Percentiles rank a stretch among this genome's conserved stretches.
These are phyloP conservation scores for Neospermospora avenae DNA, from an alignment of 2,329 filamentous ascomycete species.

Conservation along the genomic window DNA sequence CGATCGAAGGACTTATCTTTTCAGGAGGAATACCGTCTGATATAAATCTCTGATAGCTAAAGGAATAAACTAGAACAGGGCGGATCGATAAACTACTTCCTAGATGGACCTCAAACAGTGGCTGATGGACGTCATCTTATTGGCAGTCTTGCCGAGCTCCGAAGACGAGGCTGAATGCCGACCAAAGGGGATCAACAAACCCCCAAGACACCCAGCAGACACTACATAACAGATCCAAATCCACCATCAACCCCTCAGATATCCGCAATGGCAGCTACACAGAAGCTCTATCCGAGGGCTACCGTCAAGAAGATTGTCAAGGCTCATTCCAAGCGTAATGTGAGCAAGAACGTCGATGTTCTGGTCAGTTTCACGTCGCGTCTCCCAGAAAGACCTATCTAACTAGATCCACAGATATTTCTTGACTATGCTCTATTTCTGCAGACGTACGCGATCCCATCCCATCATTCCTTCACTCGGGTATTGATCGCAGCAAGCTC, in stretches of 20 bases:
- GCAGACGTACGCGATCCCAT: conserved; percentile 47
- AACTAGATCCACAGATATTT: conserved; percentile 61
- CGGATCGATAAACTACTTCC: no score
- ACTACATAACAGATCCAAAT: neutral
- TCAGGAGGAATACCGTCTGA: no score
- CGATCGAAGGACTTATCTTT: no score
- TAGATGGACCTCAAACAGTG: no score
- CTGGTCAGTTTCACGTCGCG: conserved; percentile 52
- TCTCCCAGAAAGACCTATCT: conserved; percentile 13
- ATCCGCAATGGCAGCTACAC: conserved; percentile 41
- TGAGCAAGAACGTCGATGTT: conserved; percentile 85
- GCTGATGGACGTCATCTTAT: neutral
- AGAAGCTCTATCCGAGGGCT: conserved; percentile 77
- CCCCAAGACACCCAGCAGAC: neutral
- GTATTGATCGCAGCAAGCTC: neutral
- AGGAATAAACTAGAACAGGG: no score
- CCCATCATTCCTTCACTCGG: neutral
- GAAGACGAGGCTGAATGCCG: conserved; percentile 4
- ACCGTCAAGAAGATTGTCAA: conserved; percentile 89
- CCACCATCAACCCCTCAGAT: neutral
- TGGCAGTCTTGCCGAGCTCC: conserved; percentile 9
- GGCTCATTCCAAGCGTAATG: conserved; percentile 74
- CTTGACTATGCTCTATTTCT: conserved; percentile 83
- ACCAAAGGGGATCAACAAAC: neutral
- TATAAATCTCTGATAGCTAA: no score